A percentile compares a stretch with the other conserved stretches of the same genome.
phyloP scores from a whole-genome alignment of 1,284 basidiomycete genomes.

The Trichosporon coremiiforme region DNA sequence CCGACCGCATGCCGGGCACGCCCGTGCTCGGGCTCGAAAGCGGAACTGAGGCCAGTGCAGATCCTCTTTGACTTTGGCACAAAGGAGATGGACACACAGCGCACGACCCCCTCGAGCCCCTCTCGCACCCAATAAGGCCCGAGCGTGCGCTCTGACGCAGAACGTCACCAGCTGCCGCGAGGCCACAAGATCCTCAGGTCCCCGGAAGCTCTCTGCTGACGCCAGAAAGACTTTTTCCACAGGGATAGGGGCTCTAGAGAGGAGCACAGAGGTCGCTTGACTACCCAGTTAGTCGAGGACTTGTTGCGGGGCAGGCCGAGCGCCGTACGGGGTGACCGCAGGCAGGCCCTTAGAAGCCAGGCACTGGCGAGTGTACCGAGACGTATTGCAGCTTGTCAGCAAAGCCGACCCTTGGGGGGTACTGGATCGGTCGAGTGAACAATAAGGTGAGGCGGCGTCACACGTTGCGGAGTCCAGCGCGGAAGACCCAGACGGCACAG shows the following conservation, averaged over 20 bases:
- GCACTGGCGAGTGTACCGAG: constrained; percentile 3
- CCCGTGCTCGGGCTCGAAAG: background rate
- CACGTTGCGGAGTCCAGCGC: background rate
- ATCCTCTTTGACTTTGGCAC: background rate
- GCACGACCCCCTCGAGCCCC: background rate
- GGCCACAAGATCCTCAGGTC: background rate
- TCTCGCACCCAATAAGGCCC: constrained; percentile 6
- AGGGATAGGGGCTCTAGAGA: background rate
- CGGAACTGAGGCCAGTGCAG: constrained; percentile 1
- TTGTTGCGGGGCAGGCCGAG: background rate
- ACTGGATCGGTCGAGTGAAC: background rate
- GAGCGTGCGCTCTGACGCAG: constrained; percentile 9
- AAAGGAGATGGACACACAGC: background rate
- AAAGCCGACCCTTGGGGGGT: background rate
- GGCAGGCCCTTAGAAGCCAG: background rate
- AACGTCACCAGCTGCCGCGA: background rate
- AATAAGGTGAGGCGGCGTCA: background rate
- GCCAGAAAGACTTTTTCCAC: background rate
- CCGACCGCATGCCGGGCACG: background rate
- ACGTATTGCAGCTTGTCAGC: background rate
- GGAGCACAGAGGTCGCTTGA: background rate
- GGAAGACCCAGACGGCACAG: no score
- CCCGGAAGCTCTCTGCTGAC: background rate
- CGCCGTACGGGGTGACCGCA: background rate
- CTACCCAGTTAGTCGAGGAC: background rate